Conservation (phyloP, 805 yeast species). For the Starmerella floricola region DNA sequence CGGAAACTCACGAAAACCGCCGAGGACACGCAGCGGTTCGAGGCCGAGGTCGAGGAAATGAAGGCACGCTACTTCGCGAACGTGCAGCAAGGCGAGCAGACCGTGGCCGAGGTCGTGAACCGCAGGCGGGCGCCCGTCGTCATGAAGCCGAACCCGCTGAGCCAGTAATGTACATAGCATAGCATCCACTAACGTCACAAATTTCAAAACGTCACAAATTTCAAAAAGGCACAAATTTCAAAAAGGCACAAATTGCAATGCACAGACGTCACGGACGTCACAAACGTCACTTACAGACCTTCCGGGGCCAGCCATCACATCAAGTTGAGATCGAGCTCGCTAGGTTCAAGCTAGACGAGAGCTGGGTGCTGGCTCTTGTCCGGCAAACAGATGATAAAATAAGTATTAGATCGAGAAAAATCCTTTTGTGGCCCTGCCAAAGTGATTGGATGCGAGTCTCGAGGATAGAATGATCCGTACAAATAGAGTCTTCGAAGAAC, state of each 20-base stretch:
- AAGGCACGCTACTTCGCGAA: slow-evolving; percentile 29
- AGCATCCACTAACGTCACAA: background rate
- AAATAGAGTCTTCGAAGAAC: too few relatives aligned
- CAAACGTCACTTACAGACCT: too few relatives aligned
- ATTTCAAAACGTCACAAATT: background rate
- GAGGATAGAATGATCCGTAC: too few relatives aligned
- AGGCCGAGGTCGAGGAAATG: slow-evolving; percentile 49
- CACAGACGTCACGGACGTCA: background rate
- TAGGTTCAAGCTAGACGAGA: too few relatives aligned
- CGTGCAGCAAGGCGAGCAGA: slow-evolving; percentile 4
- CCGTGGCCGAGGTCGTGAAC: background rate
- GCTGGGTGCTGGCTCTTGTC: too few relatives aligned
- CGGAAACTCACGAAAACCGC: slow-evolving; percentile 37
- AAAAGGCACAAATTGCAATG: background rate
- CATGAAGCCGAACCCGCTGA: slow-evolving; percentile 11
- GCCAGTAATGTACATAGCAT: background rate
- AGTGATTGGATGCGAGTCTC: too few relatives aligned
- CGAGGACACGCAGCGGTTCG: slow-evolving; percentile 45
- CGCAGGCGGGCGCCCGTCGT: slow-evolving; percentile 14
- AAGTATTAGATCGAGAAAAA: too few relatives aligned
- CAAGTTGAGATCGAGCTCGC: too few relatives aligned
- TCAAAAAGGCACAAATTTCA: background rate
- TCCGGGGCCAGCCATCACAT: too few relatives aligned
- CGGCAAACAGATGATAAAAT: too few relatives aligned
- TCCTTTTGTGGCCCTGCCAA: too few relatives aligned